Evolutionary conservation across 371 early-diverging fungal genomes (phyloP).

Genomic region (Mucor lusitanicus): DNA sequence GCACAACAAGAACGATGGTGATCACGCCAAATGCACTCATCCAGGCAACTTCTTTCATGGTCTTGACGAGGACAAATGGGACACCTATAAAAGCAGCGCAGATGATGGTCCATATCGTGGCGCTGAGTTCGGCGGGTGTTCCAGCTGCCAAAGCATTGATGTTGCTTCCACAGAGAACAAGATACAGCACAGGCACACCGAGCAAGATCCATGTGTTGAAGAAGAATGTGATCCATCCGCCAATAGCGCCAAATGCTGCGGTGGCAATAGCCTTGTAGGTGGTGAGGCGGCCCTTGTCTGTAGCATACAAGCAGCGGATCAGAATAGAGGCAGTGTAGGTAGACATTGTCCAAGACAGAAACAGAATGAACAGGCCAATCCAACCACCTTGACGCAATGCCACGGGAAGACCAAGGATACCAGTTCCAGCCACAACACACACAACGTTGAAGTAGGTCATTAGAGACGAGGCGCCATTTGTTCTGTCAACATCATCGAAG

Average conservation of each 20-base stretch:
- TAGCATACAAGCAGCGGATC: constrained; percentile 34
- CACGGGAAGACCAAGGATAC: constrained; percentile 80
- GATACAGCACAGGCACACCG: constrained; percentile 55
- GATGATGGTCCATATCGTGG: constrained; percentile 66
- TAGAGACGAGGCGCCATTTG: constrained; percentile 22
- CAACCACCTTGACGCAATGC: constrained; percentile 82
- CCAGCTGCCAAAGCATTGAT: constrained; percentile 35
- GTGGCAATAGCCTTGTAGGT: constrained; percentile 43
- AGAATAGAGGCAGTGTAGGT: constrained; percentile 48
- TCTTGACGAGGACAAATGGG: constrained; percentile 59
- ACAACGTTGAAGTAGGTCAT: constrained; percentile 43
- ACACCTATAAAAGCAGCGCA: constrained; percentile 51
- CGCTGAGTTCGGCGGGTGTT: constrained; percentile 39
- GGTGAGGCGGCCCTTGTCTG: constrained; percentile 43
- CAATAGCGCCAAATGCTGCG: constrained; percentile 35
- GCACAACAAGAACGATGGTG: constrained; percentile 47
- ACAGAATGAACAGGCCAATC: constrained; percentile 74
- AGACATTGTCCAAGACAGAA: constrained; percentile 76
- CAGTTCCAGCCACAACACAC: constrained; percentile 84
- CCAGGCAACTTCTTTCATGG: constrained; percentile 63
- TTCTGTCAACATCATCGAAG: constrained; percentile 20
- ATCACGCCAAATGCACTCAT: constrained; percentile 64
- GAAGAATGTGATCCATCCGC: constrained; percentile 48
- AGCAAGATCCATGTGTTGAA: constrained; percentile 63
- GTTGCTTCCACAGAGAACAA: constrained; percentile 57